Conservation (phyloP, 192 early-diverging fungal genomes). For the Coemansia sp. region DNA sequence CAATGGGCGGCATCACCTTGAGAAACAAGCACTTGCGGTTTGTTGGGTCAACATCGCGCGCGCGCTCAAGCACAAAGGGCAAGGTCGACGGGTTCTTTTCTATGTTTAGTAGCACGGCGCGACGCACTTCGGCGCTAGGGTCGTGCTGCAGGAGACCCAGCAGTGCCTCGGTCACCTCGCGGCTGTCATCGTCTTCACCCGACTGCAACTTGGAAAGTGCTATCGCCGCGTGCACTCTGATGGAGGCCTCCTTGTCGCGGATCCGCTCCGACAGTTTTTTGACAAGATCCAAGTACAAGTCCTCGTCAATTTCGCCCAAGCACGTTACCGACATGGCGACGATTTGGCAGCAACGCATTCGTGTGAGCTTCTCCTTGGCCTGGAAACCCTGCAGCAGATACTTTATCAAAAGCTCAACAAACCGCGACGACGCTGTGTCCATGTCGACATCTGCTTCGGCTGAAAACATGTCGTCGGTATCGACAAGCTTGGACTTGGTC, state of each 20-base stretch:
- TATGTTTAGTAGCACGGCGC: constrained; percentile 73
- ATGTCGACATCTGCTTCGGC: constrained; percentile 30
- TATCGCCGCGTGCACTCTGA: constrained; percentile 74
- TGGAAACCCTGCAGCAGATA: constrained; percentile 70
- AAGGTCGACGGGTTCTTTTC: constrained; percentile 59
- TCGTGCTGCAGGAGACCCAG: constrained; percentile 67
- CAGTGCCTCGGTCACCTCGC: constrained; percentile 60
- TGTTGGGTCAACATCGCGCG: constrained; percentile 69
- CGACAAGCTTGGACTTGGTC: constrained; percentile 12
- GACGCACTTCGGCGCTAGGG: constrained; percentile 76
- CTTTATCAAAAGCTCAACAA: constrained; percentile 66
- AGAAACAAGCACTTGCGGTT: constrained; percentile 69
- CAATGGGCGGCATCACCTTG: constrained; percentile 66
- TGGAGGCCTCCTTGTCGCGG: constrained; percentile 72
- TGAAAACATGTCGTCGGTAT: constrained; percentile 33
- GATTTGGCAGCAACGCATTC: constrained; percentile 72
- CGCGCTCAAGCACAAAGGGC: constrained; percentile 68
- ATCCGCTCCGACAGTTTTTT: constrained; percentile 65
- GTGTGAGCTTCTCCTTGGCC: constrained; percentile 75
- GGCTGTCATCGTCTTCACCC: constrained; percentile 56
- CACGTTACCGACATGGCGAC: constrained; percentile 68
- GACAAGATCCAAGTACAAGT: constrained; percentile 67
- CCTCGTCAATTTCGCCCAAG: constrained; percentile 75
- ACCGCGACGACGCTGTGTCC: constrained; percentile 60
- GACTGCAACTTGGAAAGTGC: constrained; percentile 74